Evolutionary conservation across 2,329 filamentous ascomycete genomes (phyloP).

Genomic region (Aureobasidium zeae): DNA sequence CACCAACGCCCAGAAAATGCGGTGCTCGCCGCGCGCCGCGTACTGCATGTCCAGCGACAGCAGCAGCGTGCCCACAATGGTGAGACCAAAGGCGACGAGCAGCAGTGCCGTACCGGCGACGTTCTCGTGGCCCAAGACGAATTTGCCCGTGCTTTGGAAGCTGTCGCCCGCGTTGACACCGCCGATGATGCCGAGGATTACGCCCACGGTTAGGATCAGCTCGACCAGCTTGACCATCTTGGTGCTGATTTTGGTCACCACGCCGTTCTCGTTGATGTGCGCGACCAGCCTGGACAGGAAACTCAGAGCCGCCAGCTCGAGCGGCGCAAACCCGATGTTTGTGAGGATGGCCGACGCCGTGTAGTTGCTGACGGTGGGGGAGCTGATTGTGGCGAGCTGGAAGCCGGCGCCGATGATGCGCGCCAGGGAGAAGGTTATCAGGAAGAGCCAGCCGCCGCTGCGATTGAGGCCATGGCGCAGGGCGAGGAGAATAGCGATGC

Average conservation of each 20-base stretch:
- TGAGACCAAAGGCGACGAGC: slow-evolving; percentile 19
- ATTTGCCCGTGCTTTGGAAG: slow-evolving; percentile 15
- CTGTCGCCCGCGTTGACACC: slow-evolving; percentile 16
- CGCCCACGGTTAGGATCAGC: slow-evolving; percentile 19
- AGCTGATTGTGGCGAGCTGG: slow-evolving; percentile 21
- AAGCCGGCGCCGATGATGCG: slow-evolving; percentile 23
- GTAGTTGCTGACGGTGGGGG: slow-evolving; percentile 13
- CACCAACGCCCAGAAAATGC: slow-evolving; percentile 20
- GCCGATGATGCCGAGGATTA: slow-evolving; percentile 23
- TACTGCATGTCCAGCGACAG: neutral
- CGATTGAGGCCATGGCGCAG: slow-evolving; percentile 22
- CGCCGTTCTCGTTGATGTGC: slow-evolving; percentile 9
- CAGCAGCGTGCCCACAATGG: slow-evolving; percentile 5
- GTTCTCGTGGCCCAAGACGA: slow-evolving; percentile 17
- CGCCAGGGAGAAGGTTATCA: slow-evolving; percentile 21
- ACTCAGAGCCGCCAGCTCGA: slow-evolving; percentile 22
- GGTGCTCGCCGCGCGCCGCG: slow-evolving; percentile 16
- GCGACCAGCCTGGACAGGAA: slow-evolving; percentile 21
- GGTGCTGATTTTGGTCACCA: slow-evolving; percentile 10
- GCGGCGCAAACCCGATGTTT: slow-evolving; percentile 23
- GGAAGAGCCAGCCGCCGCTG: slow-evolving; percentile 23
- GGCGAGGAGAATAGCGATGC: slow-evolving; percentile 7
- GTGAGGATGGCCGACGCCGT: slow-evolving; percentile 21
- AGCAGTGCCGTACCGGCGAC: slow-evolving; percentile 17
- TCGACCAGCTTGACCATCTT: slow-evolving; percentile 20